phyloP scores from a whole-genome alignment of 441 rosid species.

The Flueggea neowawraea region DNA sequence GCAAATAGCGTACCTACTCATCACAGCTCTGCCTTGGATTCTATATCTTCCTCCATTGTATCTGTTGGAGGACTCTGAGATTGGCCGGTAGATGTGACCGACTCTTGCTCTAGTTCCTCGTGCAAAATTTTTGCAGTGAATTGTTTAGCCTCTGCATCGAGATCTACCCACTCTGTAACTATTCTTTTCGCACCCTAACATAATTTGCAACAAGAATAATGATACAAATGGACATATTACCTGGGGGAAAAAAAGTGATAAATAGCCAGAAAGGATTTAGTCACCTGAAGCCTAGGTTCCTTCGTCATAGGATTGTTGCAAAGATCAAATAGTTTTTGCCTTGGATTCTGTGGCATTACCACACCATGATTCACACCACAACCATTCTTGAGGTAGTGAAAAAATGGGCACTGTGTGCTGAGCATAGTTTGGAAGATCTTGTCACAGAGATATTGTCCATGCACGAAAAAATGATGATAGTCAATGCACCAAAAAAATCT shows the following conservation, averaged over 20 bases:
- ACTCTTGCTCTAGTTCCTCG: constrained; percentile 60
- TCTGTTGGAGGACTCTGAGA: constrained; percentile 20
- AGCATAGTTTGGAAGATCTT: constrained; percentile 99
- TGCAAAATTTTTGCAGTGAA: constrained; percentile 80
- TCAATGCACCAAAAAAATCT: too few species aligned
- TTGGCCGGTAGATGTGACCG: constrained; percentile 22
- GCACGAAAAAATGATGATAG: too few species aligned
- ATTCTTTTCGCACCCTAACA: constrained; percentile 91
- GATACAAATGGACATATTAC: too few species aligned
- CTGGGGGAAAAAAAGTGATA: too few species aligned
- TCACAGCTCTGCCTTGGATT: constrained; percentile 78
- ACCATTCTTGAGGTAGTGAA: constrained; percentile 97
- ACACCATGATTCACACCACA: constrained; percentile 99
- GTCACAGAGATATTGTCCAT: constrained; percentile 9
- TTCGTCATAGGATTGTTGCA: constrained; percentile 99
- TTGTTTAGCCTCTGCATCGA: constrained; percentile 70
- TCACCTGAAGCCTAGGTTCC: constrained; percentile 97
- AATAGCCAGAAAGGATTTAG: neutral
- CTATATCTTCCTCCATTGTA: constrained; percentile 41
- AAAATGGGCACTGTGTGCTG: constrained; percentile 92
- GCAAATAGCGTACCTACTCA: neutral
- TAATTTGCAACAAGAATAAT: neutral
- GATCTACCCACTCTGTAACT: constrained; percentile 79
- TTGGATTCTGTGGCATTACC: constrained; percentile 87
- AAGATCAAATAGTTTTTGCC: constrained; percentile 94